Conservation (phyloP, 495 filamentous ascomycete genomes). For the Penicillium cataractarum region DNA sequence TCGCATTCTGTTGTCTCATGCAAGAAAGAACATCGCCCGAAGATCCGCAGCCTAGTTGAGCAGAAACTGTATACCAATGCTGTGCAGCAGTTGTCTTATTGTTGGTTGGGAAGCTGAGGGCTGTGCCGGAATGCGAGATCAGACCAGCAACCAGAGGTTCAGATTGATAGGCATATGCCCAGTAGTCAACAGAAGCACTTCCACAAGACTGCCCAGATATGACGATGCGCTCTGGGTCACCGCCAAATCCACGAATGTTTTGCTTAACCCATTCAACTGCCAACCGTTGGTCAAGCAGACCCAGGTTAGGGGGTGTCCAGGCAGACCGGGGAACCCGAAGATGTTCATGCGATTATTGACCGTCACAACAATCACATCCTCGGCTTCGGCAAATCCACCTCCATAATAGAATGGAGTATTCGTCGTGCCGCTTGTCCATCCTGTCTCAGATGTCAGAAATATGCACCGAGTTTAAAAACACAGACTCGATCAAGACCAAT, state of each 20-base stretch:
- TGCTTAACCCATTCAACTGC: slow-evolving; percentile 60
- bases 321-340: slow-evolving; percentile 54
- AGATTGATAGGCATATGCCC: slow-evolving; percentile 48
- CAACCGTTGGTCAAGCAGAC: slow-evolving; percentile 49
- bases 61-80: slow-evolving; percentile 45
- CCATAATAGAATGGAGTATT: slow-evolving; percentile 47
- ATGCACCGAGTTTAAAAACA: background rate
- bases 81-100: slow-evolving; percentile 24
- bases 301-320: slow-evolving; percentile 42
- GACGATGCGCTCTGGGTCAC: slow-evolving; percentile 55
- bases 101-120: slow-evolving; percentile 46
- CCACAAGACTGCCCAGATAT: slow-evolving; percentile 59
- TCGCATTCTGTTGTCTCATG: slow-evolving; percentile 43
- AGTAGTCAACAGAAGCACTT: slow-evolving; percentile 53
- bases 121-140: slow-evolving; percentile 59
- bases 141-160: slow-evolving; percentile 47
- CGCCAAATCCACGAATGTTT: slow-evolving; percentile 61
- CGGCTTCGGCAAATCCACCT: slow-evolving; percentile 34
- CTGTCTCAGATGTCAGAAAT: background rate
- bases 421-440: slow-evolving; percentile 8
- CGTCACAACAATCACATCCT: slow-evolving; percentile 51
- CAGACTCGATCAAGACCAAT: background rate
- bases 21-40: slow-evolving; percentile 39
- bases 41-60: slow-evolving; percentile 42
- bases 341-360: slow-evolving; percentile 54